phyloP scores from a whole-genome alignment of 2,329 filamentous ascomycete genomes.

The Colletotrichum sp. region DNA sequence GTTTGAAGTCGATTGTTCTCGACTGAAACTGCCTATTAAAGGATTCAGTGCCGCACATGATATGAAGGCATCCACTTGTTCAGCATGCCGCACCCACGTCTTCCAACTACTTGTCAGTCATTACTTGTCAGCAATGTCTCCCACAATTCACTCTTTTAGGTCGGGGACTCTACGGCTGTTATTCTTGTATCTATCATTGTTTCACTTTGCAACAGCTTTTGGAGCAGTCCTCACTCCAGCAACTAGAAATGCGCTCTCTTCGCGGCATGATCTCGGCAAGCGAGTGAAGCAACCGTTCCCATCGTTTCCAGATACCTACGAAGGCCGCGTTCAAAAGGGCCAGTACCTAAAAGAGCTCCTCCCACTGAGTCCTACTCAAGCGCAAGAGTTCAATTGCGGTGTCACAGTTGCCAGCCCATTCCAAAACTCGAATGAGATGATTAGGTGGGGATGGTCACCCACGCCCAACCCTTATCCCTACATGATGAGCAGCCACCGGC shows the following conservation, averaged over 20 bases:
- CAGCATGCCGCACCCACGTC: not conserved
- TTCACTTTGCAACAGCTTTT: not conserved
- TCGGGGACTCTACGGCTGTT: not conserved
- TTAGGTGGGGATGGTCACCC: not conserved
- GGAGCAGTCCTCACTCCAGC: not conserved
- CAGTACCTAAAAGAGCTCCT: not conserved
- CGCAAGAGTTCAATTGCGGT: not conserved
- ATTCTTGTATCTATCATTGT: not conserved
- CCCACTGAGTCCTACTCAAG: not conserved
- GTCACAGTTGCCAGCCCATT: not conserved
- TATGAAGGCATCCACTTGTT: not conserved
- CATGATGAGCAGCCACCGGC: not conserved
- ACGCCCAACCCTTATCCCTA: not conserved
- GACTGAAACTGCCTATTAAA: not conserved
- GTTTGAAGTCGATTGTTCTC: accelerated
- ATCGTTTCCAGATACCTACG: not conserved
- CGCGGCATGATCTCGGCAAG: not conserved
- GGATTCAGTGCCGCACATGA: not conserved
- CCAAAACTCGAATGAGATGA: not conserved
- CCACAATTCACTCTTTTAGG: accelerated
- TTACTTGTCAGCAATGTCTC: not conserved
- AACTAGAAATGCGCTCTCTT: not conserved
- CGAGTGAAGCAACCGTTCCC: not conserved
- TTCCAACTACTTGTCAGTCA: not conserved
- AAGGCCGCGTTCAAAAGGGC: not conserved